Percentiles rank a stretch among this genome's conserved stretches.
Evolutionary conservation across 164 flowering plant species (phyloP).

Genomic region (Sextonia rubra): DNA sequence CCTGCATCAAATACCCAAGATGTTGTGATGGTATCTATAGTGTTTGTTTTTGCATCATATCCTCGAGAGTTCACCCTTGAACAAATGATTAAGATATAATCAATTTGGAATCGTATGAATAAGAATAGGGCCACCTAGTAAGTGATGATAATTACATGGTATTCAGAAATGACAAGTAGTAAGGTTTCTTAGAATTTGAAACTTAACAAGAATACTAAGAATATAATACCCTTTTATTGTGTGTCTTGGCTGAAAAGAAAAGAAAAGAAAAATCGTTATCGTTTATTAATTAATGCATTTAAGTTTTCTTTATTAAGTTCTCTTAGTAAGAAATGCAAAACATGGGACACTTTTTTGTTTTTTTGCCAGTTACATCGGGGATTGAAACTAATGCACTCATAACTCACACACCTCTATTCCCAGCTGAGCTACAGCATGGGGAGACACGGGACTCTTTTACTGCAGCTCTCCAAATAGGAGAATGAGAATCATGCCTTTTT

Average conservation of each 20-base stretch:
- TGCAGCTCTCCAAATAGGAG: background rate
- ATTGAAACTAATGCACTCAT: too few species aligned
- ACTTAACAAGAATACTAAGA: background rate
- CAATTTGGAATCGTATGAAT: too few species aligned
- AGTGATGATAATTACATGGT: background rate
- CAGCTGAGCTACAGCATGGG: too few species aligned
- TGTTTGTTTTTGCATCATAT: background rate
- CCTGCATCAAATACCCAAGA: background rate
- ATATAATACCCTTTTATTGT: too few species aligned
- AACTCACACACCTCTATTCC: too few species aligned
- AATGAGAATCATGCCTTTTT: background rate
- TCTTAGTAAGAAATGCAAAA: background rate
- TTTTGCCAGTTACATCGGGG: too few species aligned
- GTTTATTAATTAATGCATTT: background rate
- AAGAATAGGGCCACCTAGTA: background rate
- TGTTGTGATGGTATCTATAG: too few species aligned
- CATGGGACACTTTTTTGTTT: background rate
- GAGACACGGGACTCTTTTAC: background rate
- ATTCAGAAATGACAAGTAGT: background rate
- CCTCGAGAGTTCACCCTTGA: background rate
- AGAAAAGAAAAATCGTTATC: background rate
- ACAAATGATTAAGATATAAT: background rate
- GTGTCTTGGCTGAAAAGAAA: background rate
- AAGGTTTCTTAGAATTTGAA: background rate
- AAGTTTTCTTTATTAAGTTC: background rate